Conservation (phyloP, 2,329 filamentous ascomycete genomes). For the Graphilbum ipis-grandicollis region DNA sequence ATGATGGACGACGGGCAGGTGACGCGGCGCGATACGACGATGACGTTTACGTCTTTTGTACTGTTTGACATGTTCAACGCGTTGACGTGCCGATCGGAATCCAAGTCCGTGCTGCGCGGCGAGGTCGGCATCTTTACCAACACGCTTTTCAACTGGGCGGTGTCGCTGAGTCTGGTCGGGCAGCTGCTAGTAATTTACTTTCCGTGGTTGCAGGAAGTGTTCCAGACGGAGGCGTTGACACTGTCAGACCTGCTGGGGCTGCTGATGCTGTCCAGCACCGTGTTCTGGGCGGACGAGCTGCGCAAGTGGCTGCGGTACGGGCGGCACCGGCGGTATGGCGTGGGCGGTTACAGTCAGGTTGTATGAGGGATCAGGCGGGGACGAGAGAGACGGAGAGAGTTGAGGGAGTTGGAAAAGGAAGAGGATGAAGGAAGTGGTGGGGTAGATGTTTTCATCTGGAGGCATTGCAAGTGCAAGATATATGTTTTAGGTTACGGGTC, state of each 20-base stretch:
- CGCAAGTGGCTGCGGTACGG: conserved; percentile 62
- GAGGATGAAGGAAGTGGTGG: neutral
- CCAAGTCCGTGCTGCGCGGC: conserved; percentile 73
- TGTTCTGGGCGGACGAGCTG: conserved; percentile 89
- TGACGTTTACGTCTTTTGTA: conserved; percentile 98
- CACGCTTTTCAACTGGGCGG: conserved; percentile 91
- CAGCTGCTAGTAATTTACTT: conserved; percentile 90
- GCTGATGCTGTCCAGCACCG: conserved; percentile 61
- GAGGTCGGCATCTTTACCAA: conserved; percentile 75
- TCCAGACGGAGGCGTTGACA: conserved; percentile 80
- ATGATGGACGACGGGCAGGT: conserved; percentile 73
- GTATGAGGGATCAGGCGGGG: conserved; percentile 30
- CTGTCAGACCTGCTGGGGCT: conserved; percentile 59
- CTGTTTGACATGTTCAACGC: conserved; percentile 99
- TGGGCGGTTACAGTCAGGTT: conserved; percentile 50
- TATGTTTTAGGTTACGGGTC: no score
- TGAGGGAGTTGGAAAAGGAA: neutral
- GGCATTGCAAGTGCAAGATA: no score
- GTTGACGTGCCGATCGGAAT: conserved; percentile 77
- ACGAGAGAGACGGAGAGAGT: neutral
- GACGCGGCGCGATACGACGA: conserved; percentile 87
- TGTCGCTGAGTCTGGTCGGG: conserved; percentile 66
- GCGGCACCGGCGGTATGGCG: conserved; percentile 31
- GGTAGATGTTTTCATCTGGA: no score
- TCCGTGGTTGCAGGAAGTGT: conserved; percentile 81